These are phyloP conservation scores for Erigeron philadelphicus DNA, from an alignment of 140 eudicot species.

Conservation along the genomic window DNA sequence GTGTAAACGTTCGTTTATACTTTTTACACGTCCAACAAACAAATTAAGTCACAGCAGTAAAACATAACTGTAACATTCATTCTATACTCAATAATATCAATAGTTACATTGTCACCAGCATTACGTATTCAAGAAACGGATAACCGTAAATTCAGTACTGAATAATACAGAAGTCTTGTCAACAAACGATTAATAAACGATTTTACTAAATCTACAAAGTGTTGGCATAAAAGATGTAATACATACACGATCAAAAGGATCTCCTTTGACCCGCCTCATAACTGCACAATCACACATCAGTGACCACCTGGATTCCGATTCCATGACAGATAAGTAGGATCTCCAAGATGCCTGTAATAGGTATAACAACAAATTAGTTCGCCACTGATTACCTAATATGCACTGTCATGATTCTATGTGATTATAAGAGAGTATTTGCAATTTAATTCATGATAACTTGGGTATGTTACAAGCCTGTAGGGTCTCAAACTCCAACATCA, in stretches of 20 bases:
- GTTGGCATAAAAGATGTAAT: conserved; percentile 14
- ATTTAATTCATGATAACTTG: background rate
- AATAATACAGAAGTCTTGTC: conserved; percentile 20
- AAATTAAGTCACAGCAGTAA: background rate
- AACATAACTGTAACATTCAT: background rate
- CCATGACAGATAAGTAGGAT: conserved; percentile 85
- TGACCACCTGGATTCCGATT: conserved; percentile 83
- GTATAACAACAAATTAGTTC: background rate
- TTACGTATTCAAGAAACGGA: conserved; percentile 10
- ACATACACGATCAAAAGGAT: conserved; percentile 32
- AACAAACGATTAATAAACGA: conserved; percentile 23
- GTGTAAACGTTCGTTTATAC: background rate
- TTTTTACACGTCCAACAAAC: conserved; percentile 1
- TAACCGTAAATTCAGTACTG: conserved; percentile 23
- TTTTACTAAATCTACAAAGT: conserved; percentile 28
- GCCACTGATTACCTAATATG: background rate
- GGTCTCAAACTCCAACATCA: background rate
- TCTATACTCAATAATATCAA: conserved; percentile 16
- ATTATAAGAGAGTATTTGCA: background rate
- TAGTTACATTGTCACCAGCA: conserved; percentile 17
- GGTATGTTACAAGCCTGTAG: background rate
- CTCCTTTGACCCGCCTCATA: conserved; percentile 25
- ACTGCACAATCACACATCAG: conserved; percentile 25
- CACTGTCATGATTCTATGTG: background rate
- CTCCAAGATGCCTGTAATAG: conserved; percentile 74